Conservation (phyloP, 345 rosid species). For the Eucalyptus cladocalyx region DNA sequence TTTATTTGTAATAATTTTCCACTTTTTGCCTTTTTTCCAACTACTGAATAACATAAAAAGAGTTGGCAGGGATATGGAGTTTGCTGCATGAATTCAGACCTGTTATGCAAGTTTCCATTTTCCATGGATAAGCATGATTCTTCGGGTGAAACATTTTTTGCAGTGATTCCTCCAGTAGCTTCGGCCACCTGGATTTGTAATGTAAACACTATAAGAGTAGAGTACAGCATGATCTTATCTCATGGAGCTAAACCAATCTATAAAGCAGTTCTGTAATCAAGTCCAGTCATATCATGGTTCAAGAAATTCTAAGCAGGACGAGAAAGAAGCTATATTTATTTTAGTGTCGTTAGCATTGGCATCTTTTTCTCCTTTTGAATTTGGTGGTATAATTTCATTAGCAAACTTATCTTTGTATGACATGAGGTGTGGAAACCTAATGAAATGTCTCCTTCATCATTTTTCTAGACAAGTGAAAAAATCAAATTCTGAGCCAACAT, state of each 20-base stretch:
- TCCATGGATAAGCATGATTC: neutral
- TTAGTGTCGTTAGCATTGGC: neutral
- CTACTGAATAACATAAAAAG: neutral
- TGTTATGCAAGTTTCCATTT: neutral
- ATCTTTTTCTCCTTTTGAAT: neutral
- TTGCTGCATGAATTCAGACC: conserved; percentile 19
- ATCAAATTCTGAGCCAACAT: neutral
- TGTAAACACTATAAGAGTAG: neutral
- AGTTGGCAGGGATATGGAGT: neutral
- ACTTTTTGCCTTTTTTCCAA: neutral
- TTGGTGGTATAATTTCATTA: neutral
- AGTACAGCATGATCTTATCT: neutral
- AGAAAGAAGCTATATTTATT: neutral
- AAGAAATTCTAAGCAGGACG: neutral
- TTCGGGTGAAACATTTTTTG: neutral
- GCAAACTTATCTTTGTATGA: neutral
- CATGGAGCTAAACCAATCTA: neutral
- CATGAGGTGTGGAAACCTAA: neutral
- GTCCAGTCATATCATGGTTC: neutral
- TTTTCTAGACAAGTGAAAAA: neutral
- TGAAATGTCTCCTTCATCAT: neutral
- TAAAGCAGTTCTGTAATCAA: neutral
- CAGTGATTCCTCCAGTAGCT: neutral
- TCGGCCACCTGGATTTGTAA: conserved; percentile 8
- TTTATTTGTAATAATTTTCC: neutral